Base-by-base conservation (phyloP, 2,329 filamentous ascomycete genomes). In the Conoideocrella luteorostrata region DNA sequence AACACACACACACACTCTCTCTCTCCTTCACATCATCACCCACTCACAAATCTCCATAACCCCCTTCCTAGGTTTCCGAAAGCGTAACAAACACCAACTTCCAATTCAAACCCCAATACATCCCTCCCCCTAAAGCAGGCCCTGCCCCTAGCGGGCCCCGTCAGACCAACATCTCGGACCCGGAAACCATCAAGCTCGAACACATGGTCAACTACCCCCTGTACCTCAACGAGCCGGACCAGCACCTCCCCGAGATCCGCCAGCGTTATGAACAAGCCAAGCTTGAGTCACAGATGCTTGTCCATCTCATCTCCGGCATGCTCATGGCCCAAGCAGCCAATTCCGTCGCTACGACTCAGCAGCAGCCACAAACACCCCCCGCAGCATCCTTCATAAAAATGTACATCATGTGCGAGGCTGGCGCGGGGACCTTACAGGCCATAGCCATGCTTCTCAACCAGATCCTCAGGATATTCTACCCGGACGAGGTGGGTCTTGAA, bases 151-250 rank as follows among this genome's bases (percentile, higher is more conserved):
- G 17, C 33, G 9, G 13, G 9, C 17, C 9, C 12, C 33, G 33
- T 11, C 9, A 17, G 21, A 18, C 33, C 33, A 20, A 10, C 17
- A 36, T 36, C 33, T 18, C 33, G 5, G 33, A 36, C 33, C 32
- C 32, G 11, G 32, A 34, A 34, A 34, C 32, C 32, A 34, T 36
- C 33, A 36, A 36, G 33, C 33, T 36, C 33, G 17, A 20, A 36
- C 17, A 36, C 33, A 18, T 36, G n/a, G 6, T 10, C 33, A 36
- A 20, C 17, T 20, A 20, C 33, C 10, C 33, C 13, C 4, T 18
- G 6, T 20, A 36, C 33, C 32, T 36, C 33, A 36, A 18, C 17
- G 33, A 36, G 33, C 33, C 33, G 13, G 33, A 36, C 6, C 17
- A 11, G n/a, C 33, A 36, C 33, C 33, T 36, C 33, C 18, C 21